Conservation (phyloP, 805 yeast species). For the Schizosaccharomyces osmophilus region DNA sequence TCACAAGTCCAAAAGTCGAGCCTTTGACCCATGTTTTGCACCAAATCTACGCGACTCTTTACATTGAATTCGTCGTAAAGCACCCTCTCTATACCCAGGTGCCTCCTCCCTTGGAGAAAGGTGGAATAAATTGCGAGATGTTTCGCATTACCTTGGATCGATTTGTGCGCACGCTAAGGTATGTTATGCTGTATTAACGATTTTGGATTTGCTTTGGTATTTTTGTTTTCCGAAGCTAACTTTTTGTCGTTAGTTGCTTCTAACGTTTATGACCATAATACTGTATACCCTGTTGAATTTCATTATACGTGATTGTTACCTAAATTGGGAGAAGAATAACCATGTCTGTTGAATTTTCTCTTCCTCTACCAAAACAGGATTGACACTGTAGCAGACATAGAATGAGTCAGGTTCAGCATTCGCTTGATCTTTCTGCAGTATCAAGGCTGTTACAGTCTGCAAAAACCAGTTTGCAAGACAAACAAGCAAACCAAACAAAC, state of each 20-base stretch:
- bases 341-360: neutral
- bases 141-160: slow-evolving; percentile 35
- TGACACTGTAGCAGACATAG: neutral
- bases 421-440: neutral
- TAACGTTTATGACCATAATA: too few relatives aligned
- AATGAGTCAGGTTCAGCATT: neutral
- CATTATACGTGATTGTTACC: too few relatives aligned
- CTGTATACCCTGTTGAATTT: too few relatives aligned
- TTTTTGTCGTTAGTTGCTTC: too few relatives aligned
- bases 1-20: slow-evolving; percentile 40
- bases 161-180: slow-evolving; percentile 13
- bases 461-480: neutral
- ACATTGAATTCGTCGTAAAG: slow-evolving; percentile 34
- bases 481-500: neutral
- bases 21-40: slow-evolving; percentile 30
- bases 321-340: too few relatives aligned
- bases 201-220: too few relatives aligned
- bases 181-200: neutral
- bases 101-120: neutral
- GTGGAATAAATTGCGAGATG: slow-evolving; percentile 8
- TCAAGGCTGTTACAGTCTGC: neutral
- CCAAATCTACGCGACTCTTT: slow-evolving; percentile 34
- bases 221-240: too few relatives aligned
- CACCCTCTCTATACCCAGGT: slow-evolving; percentile 27
- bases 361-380: neutral